Conservation (phyloP, 2,329 filamentous ascomycete species). For the Ceratocystis albifundus region DNA sequence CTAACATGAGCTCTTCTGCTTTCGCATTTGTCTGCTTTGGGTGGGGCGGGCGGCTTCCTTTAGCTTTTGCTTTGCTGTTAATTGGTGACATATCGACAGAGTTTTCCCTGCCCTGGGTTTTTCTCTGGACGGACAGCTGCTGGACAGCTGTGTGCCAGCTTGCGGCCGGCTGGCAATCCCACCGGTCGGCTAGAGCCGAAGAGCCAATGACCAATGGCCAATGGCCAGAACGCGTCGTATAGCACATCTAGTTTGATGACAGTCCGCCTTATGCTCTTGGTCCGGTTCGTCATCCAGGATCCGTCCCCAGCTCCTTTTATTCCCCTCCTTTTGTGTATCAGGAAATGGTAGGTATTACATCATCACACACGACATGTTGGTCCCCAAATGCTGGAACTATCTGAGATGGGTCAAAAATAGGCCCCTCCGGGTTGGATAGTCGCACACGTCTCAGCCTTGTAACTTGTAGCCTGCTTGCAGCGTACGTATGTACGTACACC, state of each 20-base stretch:
- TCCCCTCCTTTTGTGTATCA: no score
- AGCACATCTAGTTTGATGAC: neutral
- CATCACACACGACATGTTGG: neutral
- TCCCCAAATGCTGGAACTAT: neutral
- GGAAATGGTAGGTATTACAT: neutral
- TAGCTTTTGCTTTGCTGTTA: neutral
- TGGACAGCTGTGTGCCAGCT: neutral
- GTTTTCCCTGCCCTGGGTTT: no score
- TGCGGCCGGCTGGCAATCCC: neutral
- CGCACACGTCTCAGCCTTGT: neutral
- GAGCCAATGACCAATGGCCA: neutral
- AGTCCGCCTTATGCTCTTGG: neutral
- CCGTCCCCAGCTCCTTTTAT: no score
- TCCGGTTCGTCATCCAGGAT: no score
- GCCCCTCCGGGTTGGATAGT: neutral
- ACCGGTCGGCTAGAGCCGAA: neutral
- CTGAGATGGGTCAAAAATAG: neutral
- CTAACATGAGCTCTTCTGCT: neutral
- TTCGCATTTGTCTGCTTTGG: neutral
- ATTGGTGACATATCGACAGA: slow-evolving; percentile 2
- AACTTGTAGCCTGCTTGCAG: neutral
- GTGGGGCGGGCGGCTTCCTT: slow-evolving; percentile 3
- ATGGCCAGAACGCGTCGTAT: neutral
- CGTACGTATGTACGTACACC: neutral
- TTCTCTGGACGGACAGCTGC: neutral